phyloP scores from a whole-genome alignment of 2,329 filamentous ascomycete genomes.

The Fusarium pininemorale region DNA sequence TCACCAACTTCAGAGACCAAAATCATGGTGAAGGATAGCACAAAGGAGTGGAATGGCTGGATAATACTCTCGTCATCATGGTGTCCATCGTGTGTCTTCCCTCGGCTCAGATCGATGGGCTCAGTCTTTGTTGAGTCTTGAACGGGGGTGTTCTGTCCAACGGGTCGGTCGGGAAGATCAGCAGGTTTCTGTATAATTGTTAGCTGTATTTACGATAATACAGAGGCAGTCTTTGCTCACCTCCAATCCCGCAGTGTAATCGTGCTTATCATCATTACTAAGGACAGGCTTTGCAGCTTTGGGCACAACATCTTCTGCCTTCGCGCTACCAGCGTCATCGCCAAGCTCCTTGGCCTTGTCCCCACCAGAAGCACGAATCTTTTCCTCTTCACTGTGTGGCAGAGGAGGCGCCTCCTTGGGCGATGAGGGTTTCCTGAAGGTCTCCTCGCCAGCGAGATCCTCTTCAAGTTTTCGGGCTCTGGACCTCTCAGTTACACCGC shows the following conservation, averaged over 20 bases:
- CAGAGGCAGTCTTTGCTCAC: conserved; percentile 33
- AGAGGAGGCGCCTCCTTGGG: conserved; percentile 87
- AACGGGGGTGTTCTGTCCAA: conserved; percentile 76
- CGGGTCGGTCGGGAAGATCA: conserved; percentile 80
- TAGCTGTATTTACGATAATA: conserved; percentile 7
- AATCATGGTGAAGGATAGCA: conserved; percentile 97
- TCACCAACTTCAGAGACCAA: conserved; percentile 96
- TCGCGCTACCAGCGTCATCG: background rate
- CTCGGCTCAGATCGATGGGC: conserved; percentile 61
- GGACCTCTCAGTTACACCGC: conserved; percentile 87
- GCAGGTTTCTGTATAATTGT: conserved; percentile 72
- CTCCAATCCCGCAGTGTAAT: conserved; percentile 50
- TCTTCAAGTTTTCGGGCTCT: conserved; percentile 78
- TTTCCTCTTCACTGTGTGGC: conserved; percentile 82
- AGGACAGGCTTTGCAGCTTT: conserved; percentile 46
- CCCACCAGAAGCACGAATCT: conserved; percentile 59
- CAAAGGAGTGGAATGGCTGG: conserved; percentile 84
- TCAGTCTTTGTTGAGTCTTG: conserved; percentile 73
- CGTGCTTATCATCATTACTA: conserved; percentile 49
- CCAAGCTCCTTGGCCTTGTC: conserved; percentile 17
- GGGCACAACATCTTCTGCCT: conserved; percentile 18
- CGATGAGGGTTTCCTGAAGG: conserved; percentile 79
- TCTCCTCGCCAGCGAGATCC: conserved; percentile 69
- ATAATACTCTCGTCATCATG: conserved; percentile 73
- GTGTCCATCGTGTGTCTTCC: conserved; percentile 48